Base-by-base conservation (phyloP, 2,329 filamentous ascomycete genomes). In the Aureobasidium mangrovei region DNA sequence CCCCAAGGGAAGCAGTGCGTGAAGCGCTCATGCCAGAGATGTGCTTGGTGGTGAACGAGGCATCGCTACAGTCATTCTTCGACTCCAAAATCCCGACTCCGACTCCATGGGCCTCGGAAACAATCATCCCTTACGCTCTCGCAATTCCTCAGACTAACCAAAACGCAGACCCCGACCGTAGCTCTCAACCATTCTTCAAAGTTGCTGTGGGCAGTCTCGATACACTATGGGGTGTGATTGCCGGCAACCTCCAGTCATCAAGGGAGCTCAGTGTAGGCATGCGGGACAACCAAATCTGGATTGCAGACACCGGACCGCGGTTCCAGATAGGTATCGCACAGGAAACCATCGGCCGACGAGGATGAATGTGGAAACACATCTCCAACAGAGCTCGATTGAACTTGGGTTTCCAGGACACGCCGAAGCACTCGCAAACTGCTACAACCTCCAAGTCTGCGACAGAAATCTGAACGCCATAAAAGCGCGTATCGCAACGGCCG, bases 21-120 rank as follows among this genome's bases (percentile, higher is more conserved):
- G 12, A 12, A 46, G 32, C 44, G 24, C 8, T 47, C 1, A 36
- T 47, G 32, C 44, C 32, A 38, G 32, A 47, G 24, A 47, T 47
- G 24, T 47, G 32, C 44, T 47, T 47, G 44, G 12, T 47, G 3
- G 32, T 47, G 18, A 38, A 38, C 24, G 44, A 47, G 24, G 32
- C 44, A 38, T 36, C 44, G 44, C 44, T 47, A 3, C 44, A 47
- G 24, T 47, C 44, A 29, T 47, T 47, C 7, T 47, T 47, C 32
- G 32, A 47, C 44, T 38, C 44, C 24, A 47, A 28, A 28, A 47
- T 47, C 4, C 44, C 32, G 18, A 47, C 44, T 28, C 32, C 44
- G 24, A 47, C 32, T 47, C 44, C 44, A 47, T 46, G 43, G 43
- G 9, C 29, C 31, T 46, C 43, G 27, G 43, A 46, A 46, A 46